Evolutionary conservation across 2,329 filamentous ascomycete species (phyloP), one percentile per base, ranked within the genome.

Genomic region (Pyrenochaeta sp.): DNA sequence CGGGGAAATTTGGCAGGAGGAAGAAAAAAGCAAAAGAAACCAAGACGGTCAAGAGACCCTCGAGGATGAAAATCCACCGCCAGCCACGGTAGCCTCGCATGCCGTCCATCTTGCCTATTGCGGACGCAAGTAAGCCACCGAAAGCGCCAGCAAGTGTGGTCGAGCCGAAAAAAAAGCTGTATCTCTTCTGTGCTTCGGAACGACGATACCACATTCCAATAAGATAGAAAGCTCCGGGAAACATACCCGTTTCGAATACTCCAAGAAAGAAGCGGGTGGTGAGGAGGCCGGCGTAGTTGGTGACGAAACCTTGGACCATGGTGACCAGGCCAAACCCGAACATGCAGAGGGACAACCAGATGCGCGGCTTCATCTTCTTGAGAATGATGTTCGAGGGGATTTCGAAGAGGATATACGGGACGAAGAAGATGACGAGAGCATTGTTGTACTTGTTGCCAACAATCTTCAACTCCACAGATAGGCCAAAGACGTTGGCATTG

Each of bases 201-300:
- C 93, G 84, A 47, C 86, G 85, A 61, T 97, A 99, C 91, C 89
- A 95, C 86, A 93, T 93, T 44, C 89, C 85, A 49, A 91, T 85
- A 6, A 92, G 74, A 63, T 91, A 88, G 65, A 88, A 81, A 4
- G 65, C 55, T 9, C 63, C 63, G 1, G 62, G 63, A n/a, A 89
- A 89, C 77, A 80, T 78, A 41, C 76, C 76, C 0, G 74, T 68
- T 39, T 75, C 77, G 43, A 76, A 77, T 2, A 81, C 45, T 7
- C 92, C 92, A 1, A 96, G 80, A 69, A 96, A 93, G 77, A 96
- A 96, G 19, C 71, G 83, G 3, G 89, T 90, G 0, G 85, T 80
- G 35, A 96, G 79, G 11, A 96, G 76, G 1, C 90, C 90, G 27
- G 78, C 75, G 72, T 92, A 96, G 63, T 83, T 95, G 47, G 83